Conservation (phyloP, 371 early-diverging fungal species). For the Haplosporangium sp. region DNA sequence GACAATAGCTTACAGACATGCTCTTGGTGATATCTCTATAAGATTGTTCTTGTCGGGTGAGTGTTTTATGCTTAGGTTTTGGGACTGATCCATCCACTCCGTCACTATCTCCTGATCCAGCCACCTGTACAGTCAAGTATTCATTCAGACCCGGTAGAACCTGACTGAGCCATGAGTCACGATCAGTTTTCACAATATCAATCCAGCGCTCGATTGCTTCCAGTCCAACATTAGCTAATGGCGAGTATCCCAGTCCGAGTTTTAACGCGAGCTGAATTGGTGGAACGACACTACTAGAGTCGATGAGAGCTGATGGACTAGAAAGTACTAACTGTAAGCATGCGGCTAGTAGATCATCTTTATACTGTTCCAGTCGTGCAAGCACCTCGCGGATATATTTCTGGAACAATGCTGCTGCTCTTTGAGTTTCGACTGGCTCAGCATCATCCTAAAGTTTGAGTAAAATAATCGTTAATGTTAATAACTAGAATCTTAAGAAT, state of each 20-base stretch:
- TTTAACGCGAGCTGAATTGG: slow-evolving; percentile 74
- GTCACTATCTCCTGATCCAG: slow-evolving; percentile 36
- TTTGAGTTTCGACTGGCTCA: slow-evolving; percentile 33
- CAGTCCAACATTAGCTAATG: slow-evolving; percentile 72
- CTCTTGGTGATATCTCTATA: slow-evolving; percentile 21
- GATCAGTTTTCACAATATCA: slow-evolving; percentile 46
- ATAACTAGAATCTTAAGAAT: too few species aligned
- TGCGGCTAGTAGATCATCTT: slow-evolving; percentile 81
- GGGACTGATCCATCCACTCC: background rate
- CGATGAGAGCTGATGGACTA: slow-evolving; percentile 70
- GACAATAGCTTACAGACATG: slow-evolving; percentile 8
- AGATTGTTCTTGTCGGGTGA: background rate
- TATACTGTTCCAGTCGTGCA: slow-evolving; percentile 74
- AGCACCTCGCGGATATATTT: slow-evolving; percentile 72
- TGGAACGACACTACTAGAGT: slow-evolving; percentile 59
- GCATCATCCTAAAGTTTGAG: slow-evolving; percentile 21
- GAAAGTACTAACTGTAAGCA: slow-evolving; percentile 76
- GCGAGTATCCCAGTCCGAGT: slow-evolving; percentile 77
- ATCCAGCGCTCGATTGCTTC: slow-evolving; percentile 72
- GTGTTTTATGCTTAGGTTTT: slow-evolving; percentile 15
- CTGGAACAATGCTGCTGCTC: slow-evolving; percentile 58
- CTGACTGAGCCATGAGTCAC: slow-evolving; percentile 36
- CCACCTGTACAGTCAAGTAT: slow-evolving; percentile 70
- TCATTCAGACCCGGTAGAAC: slow-evolving; percentile 76
- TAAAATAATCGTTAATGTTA: background rate